Percentiles rank a stretch among this genome's conserved stretches.
These are phyloP conservation scores for Daldinia vernicosa DNA, from an alignment of 495 filamentous ascomycete species.

Conservation along the genomic window DNA sequence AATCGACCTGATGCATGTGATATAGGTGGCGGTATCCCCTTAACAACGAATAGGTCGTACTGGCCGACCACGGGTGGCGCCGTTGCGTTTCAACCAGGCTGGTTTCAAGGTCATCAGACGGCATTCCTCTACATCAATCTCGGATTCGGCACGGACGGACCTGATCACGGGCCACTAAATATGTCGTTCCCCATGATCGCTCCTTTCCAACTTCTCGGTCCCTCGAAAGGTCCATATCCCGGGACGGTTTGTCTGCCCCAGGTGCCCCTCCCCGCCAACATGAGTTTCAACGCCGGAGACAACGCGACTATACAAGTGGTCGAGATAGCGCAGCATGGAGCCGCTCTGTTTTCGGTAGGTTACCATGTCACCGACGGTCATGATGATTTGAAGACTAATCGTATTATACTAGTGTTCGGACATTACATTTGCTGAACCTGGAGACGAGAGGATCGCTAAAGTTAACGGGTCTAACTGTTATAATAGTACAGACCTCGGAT, in stretches of 20 bases:
- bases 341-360: conserved; percentile 89
- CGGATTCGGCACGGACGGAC: conserved; percentile 77
- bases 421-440: conserved; percentile 75
- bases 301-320: conserved; percentile 96
- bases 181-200: conserved; percentile 86
- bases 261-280: conserved; percentile 81
- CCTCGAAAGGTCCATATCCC: conserved; percentile 79
- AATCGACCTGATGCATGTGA: conserved; percentile 5
- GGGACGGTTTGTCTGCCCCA: conserved; percentile 91
- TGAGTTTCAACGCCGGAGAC: conserved; percentile 78
- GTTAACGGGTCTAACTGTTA: conserved; percentile 85
- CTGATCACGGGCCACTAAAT: conserved; percentile 72
- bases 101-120: conserved; percentile 89
- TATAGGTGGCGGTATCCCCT: conserved; percentile 84
- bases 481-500: conserved; percentile 78
- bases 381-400: conserved; percentile 23
- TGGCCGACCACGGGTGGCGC: conserved; percentile 92
- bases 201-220: conserved; percentile 87
- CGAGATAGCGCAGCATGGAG: conserved; percentile 88
- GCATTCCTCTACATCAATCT: conserved; percentile 95
- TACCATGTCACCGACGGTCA: not conserved
- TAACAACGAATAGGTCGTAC: conserved; percentile 83
- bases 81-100: conserved; percentile 86
- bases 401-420: conserved; percentile 79
- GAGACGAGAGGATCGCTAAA: conserved; percentile 67